phyloP scores from a whole-genome alignment of 169 alveolate species.

The Plasmodium chabaudi region DNA sequence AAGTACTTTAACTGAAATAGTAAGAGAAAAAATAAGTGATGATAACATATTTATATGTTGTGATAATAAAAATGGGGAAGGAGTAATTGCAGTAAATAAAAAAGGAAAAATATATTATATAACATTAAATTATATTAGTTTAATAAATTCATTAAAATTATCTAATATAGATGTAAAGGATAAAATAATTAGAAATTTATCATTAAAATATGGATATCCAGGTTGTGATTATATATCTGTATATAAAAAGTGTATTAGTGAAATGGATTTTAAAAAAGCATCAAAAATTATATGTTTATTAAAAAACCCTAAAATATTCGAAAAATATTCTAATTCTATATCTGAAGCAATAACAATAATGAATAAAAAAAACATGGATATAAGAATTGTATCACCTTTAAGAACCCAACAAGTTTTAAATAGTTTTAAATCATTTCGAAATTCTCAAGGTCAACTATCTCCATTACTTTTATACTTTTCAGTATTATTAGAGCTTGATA shows the following conservation, averaged over 20 bases:
- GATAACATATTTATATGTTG: slow-evolving; percentile 74
- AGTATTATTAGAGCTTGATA: slow-evolving; percentile 96
- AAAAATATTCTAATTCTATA: slow-evolving; percentile 50
- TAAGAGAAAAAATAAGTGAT: slow-evolving; percentile 71
- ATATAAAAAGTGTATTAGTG: slow-evolving; percentile 73
- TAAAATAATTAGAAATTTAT: slow-evolving; percentile 57
- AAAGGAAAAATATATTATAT: slow-evolving; percentile 72
- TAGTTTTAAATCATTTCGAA: slow-evolving; percentile 66
- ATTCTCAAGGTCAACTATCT: slow-evolving; percentile 76
- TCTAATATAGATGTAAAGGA: slow-evolving; percentile 59
- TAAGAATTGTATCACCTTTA: slow-evolving; percentile 66
- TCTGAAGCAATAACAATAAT: slow-evolving; percentile 68
- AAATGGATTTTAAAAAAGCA: slow-evolving; percentile 76
- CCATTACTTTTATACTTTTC: slow-evolving; percentile 97
- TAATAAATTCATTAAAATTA: slow-evolving; percentile 52
- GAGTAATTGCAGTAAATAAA: slow-evolving; percentile 72
- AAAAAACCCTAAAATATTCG: slow-evolving; percentile 59
- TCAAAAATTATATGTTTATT: slow-evolving; percentile 70
- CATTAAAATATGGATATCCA: slow-evolving; percentile 75
- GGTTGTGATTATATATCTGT: slow-evolving; percentile 75
- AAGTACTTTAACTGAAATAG: slow-evolving; percentile 75
- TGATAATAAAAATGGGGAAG: slow-evolving; percentile 76
- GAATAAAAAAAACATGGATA: slow-evolving; percentile 65
- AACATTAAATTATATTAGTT: slow-evolving; percentile 31
- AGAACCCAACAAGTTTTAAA: slow-evolving; percentile 75